Percentiles rank a stretch among this genome's conserved stretches.
phyloP scores from a whole-genome alignment of 148 eudicot species.

The Silene conica region DNA sequence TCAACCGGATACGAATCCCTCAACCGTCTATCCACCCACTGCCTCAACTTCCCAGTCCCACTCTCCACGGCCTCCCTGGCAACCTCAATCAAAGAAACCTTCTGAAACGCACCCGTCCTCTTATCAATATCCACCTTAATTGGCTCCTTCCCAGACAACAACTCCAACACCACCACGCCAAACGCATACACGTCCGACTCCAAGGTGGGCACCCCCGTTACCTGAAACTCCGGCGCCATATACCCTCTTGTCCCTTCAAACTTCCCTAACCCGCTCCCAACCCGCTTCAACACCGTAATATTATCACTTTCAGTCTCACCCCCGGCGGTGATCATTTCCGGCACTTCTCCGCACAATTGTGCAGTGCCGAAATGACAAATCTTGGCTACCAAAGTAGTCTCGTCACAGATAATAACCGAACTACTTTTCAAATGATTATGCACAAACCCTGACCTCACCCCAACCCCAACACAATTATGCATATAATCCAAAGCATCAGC shows the following conservation, averaged over 20 bases:
- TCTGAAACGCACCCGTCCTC: conserved; percentile 33
- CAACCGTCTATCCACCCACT: conserved; percentile 71
- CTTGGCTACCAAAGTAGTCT: conserved; percentile 41
- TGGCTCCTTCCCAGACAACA: conserved; percentile 72
- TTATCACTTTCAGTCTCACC: conserved; percentile 3
- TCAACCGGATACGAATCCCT: conserved; percentile 89
- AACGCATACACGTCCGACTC: conserved; percentile 81
- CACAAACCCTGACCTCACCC: conserved; percentile 46
- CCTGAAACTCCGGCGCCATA: conserved; percentile 88
- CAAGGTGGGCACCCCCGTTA: conserved; percentile 50
- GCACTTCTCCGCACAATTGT: conserved; percentile 63
- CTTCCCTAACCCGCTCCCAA: conserved; percentile 29
- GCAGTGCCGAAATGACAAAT: conserved; percentile 90
- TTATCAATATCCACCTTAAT: conserved; percentile 43
- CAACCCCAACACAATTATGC: conserved; percentile 81
- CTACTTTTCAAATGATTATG: conserved; percentile 79
- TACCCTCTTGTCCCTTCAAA: conserved; percentile 86
- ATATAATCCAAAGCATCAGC: conserved; percentile 86
- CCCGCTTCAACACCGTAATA: conserved; percentile 17
- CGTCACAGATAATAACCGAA: conserved; percentile 57
- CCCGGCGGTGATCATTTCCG: conserved; percentile 14
- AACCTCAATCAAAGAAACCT: conserved; percentile 57
- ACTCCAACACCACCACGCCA: conserved; percentile 80
- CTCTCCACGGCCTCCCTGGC: conserved; percentile 62
- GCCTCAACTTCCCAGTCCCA: conserved; percentile 47